phyloP scores from a whole-genome alignment of 495 filamentous ascomycete species.

The Penicillium paradoxum region DNA sequence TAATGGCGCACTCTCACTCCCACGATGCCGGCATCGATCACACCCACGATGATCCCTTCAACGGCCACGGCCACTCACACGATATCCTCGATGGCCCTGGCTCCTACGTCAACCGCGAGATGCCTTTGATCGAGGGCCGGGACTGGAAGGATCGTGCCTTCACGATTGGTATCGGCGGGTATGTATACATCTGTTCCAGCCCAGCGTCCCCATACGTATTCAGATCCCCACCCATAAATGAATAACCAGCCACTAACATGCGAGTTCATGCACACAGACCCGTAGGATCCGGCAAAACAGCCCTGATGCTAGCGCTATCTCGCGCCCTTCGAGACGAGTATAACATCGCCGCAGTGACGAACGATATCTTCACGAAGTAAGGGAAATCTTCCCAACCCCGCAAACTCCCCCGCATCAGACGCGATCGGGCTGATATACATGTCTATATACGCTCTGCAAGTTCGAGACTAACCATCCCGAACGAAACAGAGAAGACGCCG shows the following conservation, averaged over 20 bases:
- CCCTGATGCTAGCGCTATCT: slow-evolving; percentile 88
- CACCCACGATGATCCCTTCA: slow-evolving; percentile 59
- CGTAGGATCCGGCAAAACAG: slow-evolving; percentile 96
- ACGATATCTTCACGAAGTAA: slow-evolving; percentile 93
- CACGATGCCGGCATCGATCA: slow-evolving; percentile 50
- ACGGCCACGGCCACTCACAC: slow-evolving; percentile 90
- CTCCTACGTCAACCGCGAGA: slow-evolving; percentile 83
- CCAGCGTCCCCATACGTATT: background rate
- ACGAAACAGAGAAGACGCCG: slow-evolving; percentile 74
- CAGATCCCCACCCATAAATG: background rate
- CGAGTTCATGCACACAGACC: slow-evolving; percentile 50
- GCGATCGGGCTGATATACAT: no score
- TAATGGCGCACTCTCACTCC: slow-evolving; percentile 52
- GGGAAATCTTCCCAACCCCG: background rate
- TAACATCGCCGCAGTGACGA: slow-evolving; percentile 92
- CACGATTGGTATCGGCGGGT: slow-evolving; percentile 96
- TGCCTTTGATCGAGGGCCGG: slow-evolving; percentile 83
- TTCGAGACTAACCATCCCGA: background rate
- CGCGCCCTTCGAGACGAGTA: slow-evolving; percentile 68
- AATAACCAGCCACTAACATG: background rate
- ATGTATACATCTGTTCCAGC: slow-evolving; percentile 25
- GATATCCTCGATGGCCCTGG: slow-evolving; percentile 95
- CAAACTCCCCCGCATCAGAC: background rate
- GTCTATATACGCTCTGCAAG: no score
- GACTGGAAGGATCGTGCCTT: slow-evolving; percentile 90